A percentile compares a stretch with the other conserved stretches of the same genome.
Conservation (phyloP, 208 protist species). For the Leishmania martiniquensis region DNA sequence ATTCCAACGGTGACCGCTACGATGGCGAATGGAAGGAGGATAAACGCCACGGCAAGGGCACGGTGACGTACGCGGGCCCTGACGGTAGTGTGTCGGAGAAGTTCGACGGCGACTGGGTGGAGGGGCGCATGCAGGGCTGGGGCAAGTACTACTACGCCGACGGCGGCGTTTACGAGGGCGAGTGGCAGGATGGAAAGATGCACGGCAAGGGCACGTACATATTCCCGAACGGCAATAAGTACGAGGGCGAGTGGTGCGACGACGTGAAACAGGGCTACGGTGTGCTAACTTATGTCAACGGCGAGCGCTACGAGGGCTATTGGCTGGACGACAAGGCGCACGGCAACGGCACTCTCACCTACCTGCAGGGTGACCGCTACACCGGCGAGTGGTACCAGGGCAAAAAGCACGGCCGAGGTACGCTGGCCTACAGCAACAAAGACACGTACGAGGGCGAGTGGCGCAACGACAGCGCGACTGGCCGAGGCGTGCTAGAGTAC, state of each 20-base stretch:
- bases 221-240: constrained; percentile 95
- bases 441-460: constrained; percentile 93
- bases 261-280: constrained; percentile 94
- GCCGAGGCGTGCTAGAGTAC: constrained; percentile 88
- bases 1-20: constrained; percentile 91
- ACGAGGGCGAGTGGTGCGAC: constrained; percentile 94
- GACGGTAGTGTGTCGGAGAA: constrained; percentile 93
- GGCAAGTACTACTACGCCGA: constrained; percentile 95
- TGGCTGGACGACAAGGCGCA: constrained; percentile 92
- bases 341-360: constrained; percentile 89
- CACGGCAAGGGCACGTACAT: constrained; percentile 93
- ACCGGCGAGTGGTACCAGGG: constrained; percentile 92
- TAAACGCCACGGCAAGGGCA: constrained; percentile 93
- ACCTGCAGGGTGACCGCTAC: constrained; percentile 92
- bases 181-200: constrained; percentile 93
- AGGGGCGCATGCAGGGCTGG: constrained; percentile 95
- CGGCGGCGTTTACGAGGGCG: constrained; percentile 92
- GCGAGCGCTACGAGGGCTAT: constrained; percentile 89
- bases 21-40: constrained; percentile 95
- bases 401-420: constrained; percentile 90
- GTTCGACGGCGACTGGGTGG: constrained; percentile 95
- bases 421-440: constrained; percentile 91
- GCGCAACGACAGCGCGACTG: constrained; percentile 82
- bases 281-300: constrained; percentile 89
- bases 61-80: constrained; percentile 89